Conservation (phyloP, 352 stramenopile species). For the Pythium catenulatum region DNA sequence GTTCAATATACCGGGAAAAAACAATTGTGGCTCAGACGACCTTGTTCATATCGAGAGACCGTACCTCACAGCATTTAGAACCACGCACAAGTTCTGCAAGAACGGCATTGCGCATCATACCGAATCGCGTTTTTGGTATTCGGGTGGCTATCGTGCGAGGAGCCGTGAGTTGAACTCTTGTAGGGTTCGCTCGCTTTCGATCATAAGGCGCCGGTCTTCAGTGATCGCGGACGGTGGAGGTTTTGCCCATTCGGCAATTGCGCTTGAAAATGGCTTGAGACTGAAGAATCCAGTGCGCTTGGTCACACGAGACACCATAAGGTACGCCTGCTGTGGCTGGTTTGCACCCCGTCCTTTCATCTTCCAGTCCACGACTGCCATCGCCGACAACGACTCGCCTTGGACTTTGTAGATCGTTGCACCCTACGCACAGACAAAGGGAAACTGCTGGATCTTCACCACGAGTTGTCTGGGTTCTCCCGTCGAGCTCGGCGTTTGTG, state of each 20-base stretch:
- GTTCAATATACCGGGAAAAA: too few species aligned
- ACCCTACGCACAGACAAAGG: conserved; percentile 31
- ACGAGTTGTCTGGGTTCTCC: not conserved
- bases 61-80: too few species aligned
- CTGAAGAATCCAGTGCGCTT: not conserved
- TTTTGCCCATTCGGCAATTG: conserved; percentile 15
- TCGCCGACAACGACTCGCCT: conserved; percentile 20
- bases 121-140: not conserved
- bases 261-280: not conserved
- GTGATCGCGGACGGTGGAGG: not conserved
- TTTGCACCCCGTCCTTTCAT: not conserved
- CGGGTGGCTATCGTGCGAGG: conserved; percentile 37
- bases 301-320: conserved; percentile 30
- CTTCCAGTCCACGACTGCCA: conserved; percentile 40
- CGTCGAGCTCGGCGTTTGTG: not conserved
- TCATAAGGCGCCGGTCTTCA: conserved; percentile 9
- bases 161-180: too few species aligned
- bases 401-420: conserved; percentile 44
- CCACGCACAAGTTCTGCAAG: too few species aligned
- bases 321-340: conserved; percentile 31
- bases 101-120: too few species aligned
- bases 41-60: too few species aligned
- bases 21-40: too few species aligned
- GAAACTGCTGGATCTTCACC: conserved; percentile 32
- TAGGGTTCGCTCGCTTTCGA: not conserved